These are phyloP conservation scores for Musa troglodytarum DNA, from an alignment of 176 grass and related monocot species.

Conservation along the genomic window DNA sequence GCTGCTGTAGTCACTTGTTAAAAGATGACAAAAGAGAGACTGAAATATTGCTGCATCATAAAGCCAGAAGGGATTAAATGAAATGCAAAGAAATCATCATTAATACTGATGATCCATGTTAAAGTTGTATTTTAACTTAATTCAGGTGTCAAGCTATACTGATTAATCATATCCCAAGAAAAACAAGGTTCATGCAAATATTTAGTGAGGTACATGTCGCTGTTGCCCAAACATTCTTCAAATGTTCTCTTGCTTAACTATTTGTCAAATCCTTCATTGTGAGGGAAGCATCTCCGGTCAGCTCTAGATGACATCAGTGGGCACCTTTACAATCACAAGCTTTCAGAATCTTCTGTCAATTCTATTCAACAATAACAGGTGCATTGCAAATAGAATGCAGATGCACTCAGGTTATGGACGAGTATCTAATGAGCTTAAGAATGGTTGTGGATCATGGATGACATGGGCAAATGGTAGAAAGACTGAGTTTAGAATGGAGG, in stretches of 20 bases:
- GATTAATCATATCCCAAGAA: neutral
- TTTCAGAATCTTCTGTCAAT: neutral
- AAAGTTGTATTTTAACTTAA: too few relatives aligned
- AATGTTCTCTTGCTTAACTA: neutral
- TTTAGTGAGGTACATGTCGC: neutral
- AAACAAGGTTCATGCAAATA: neutral
- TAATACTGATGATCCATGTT: too few relatives aligned
- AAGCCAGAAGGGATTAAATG: too few relatives aligned
- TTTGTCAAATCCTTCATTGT: neutral
- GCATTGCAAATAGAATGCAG: too few relatives aligned
- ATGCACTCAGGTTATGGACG: too few relatives aligned
- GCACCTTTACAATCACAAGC: neutral
- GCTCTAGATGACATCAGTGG: neutral
- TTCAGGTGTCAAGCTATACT: neutral
- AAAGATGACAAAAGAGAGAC: neutral
- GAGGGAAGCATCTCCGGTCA: neutral
- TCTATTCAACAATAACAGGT: too few relatives aligned
- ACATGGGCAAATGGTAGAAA: too few relatives aligned
- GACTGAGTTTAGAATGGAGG: too few relatives aligned
- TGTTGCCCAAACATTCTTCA: neutral
- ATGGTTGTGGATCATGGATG: too few relatives aligned
- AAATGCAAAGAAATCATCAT: too few relatives aligned
- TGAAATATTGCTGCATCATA: neutral
- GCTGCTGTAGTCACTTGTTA: too few relatives aligned
- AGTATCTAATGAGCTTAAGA: too few relatives aligned